Conservation (phyloP, 805 yeast species). For the Starmerella powellii region DNA sequence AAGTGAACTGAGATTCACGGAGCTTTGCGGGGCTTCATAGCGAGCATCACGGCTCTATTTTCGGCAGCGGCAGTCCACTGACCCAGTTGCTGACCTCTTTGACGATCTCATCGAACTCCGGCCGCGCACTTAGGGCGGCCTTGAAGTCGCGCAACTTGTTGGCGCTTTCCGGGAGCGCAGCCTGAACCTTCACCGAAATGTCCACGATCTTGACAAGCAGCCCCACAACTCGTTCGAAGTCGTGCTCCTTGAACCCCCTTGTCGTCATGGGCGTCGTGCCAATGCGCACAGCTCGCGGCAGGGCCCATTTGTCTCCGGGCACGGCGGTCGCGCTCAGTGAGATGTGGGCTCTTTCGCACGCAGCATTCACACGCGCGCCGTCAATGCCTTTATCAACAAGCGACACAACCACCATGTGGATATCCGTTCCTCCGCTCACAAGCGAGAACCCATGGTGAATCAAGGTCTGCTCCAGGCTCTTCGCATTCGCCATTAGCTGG, state of each 20-base stretch:
- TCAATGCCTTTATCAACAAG: conserved; percentile 71
- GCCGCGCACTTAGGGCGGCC: conserved; percentile 45
- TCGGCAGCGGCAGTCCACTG: conserved; percentile 3
- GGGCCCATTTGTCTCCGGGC: conserved; percentile 93
- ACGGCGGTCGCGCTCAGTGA: conserved; percentile 94
- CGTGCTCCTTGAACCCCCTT: conserved; percentile 82
- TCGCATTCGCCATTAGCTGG: conserved; percentile 78
- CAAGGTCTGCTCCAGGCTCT: conserved; percentile 64
- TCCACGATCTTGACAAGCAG: conserved; percentile 69
- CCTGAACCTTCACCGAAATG: conserved; percentile 64
- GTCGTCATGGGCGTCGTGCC: conserved; percentile 99
- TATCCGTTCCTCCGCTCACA: conserved; percentile 92
- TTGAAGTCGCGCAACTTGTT: conserved; percentile 94
- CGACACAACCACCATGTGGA: conserved; percentile 87
- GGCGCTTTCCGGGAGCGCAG: conserved; percentile 73
- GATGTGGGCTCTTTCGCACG: conserved; percentile 85
- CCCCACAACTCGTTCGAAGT: conserved; percentile 64
- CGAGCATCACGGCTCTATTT: background rate
- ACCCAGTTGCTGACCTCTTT: conserved; percentile 22
- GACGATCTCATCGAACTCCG: conserved; percentile 22
- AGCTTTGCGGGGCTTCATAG: background rate
- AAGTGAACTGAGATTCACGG: too few relatives aligned
- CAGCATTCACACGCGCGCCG: conserved; percentile 92
- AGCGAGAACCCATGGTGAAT: conserved; percentile 59
- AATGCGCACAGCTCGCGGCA: conserved; percentile 92